These are phyloP conservation scores for Tubosaeta sp. DNA, from an alignment of 768 basidiomycete species.

Conservation along the genomic window DNA sequence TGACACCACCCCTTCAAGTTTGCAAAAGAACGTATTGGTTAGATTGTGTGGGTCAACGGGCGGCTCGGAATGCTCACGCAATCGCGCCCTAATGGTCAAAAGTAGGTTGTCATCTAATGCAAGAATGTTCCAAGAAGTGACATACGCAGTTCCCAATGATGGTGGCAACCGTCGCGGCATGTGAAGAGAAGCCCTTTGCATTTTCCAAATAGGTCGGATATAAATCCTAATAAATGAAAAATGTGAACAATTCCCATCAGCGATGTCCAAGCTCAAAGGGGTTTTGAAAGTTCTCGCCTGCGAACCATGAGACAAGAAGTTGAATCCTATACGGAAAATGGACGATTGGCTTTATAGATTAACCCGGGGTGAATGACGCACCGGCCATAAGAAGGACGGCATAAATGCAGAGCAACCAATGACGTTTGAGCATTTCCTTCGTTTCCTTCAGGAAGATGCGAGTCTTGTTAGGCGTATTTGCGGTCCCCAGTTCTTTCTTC, in stretches of 20 bases:
- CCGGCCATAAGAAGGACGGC: constrained; percentile 77
- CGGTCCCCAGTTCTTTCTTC: constrained; percentile 37
- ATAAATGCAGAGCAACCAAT: constrained; percentile 83
- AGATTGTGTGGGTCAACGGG: constrained; percentile 4
- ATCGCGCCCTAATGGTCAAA: constrained; percentile 38
- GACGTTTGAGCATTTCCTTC: constrained; percentile 69
- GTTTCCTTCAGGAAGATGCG: constrained; percentile 69
- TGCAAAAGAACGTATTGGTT: constrained; percentile 1
- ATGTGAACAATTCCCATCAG: neutral
- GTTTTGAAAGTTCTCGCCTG: constrained; percentile 35
- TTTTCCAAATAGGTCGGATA: constrained; percentile 73
- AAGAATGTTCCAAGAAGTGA: constrained; percentile 6
- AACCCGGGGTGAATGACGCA: constrained; percentile 11
- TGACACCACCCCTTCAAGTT: constrained; percentile 50
- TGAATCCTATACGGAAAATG: constrained; percentile 48
- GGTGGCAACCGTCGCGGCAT: constrained; percentile 66
- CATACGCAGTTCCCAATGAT: constrained; percentile 74
- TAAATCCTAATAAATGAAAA: constrained; percentile 45
- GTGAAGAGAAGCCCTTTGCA: constrained; percentile 55
- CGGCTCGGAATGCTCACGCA: constrained; percentile 27
- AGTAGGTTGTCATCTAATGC: neutral
- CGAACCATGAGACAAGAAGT: constrained; percentile 74
- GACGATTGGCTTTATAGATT: neutral
- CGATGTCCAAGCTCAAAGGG: neutral
- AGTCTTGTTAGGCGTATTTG: constrained; percentile 48